phyloP scores from a whole-genome alignment of 2,329 filamentous ascomycete genomes.

The Amylocarpus encephaloides region DNA sequence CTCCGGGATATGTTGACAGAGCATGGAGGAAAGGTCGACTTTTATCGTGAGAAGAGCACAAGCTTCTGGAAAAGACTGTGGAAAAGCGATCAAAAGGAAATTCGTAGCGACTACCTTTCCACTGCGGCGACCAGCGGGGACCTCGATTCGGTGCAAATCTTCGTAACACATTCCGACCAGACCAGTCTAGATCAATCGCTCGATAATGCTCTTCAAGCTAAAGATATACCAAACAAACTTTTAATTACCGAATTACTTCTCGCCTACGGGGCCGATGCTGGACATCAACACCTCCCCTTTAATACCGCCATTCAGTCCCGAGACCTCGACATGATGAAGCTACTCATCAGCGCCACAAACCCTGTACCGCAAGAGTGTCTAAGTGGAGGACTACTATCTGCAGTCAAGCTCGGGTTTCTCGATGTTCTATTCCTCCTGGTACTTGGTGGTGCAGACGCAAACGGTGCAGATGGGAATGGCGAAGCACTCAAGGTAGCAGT shows the following conservation, averaged over 20 bases:
- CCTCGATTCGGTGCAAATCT: constrained; percentile 1
- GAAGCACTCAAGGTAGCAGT: constrained; percentile 6
- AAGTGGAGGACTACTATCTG: neutral
- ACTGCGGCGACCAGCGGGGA: constrained; percentile 7
- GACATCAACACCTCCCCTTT: neutral
- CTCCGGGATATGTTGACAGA: constrained; percentile 6
- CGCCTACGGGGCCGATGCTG: constrained; percentile 3
- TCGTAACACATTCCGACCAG: constrained; percentile 2
- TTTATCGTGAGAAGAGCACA: constrained; percentile 6
- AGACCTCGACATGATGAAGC: neutral
- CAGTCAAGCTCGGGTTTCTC: constrained; percentile 3
- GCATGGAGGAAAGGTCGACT: constrained; percentile 12
- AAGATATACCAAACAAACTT: neutral
- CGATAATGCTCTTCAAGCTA: neutral
- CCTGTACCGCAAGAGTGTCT: neutral
- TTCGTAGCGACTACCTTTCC: constrained; percentile 12
- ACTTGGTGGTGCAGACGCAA: constrained; percentile 1
- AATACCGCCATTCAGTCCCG: neutral
- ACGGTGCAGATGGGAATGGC: constrained; percentile 7
- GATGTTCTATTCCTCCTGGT: constrained; percentile 6
- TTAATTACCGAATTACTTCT: constrained; percentile 2
- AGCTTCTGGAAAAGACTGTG: constrained; percentile 5
- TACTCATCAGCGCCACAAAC: constrained; percentile 3
- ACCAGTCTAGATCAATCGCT: constrained; percentile 2
- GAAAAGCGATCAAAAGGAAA: constrained; percentile 4